Conservation (phyloP, 345 rosid species). For the Durio zibethinus region DNA sequence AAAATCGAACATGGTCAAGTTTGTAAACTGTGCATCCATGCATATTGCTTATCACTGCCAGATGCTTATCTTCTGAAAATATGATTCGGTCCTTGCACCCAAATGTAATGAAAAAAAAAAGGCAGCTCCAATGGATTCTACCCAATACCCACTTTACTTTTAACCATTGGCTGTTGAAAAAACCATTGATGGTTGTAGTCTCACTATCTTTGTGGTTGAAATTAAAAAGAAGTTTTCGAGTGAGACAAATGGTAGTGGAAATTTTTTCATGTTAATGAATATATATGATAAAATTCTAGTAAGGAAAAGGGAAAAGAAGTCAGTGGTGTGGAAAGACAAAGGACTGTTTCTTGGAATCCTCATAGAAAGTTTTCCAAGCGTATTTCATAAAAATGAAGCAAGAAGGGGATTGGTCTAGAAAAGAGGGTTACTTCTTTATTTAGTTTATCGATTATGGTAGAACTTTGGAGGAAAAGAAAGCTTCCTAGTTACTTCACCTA, state of each 20-base stretch:
- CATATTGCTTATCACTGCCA: slow-evolving; percentile 19
- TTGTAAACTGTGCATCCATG: slow-evolving; percentile 1
- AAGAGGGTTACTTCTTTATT: slow-evolving; percentile 9
- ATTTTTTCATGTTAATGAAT: neutral
- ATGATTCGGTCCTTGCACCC: slow-evolving; percentile 14
- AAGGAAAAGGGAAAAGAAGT: neutral
- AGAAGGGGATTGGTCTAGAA: slow-evolving; percentile 18
- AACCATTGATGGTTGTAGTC: no score
- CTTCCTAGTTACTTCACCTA: slow-evolving; percentile 32
- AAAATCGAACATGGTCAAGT: neutral
- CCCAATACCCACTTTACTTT: neutral
- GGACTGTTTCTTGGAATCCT: slow-evolving; percentile 30
- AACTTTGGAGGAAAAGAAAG: neutral
- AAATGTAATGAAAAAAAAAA: slow-evolving; percentile 6
- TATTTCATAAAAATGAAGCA: slow-evolving; percentile 9
- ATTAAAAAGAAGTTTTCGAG: neutral
- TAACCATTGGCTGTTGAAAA: slow-evolving; percentile 14
- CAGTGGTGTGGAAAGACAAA: neutral
- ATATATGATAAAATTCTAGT: slow-evolving; percentile 9
- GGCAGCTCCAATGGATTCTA: neutral
- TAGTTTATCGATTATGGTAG: neutral
- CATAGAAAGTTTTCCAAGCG: slow-evolving; percentile 13
- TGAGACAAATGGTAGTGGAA: neutral
- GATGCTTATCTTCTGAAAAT: slow-evolving; percentile 11
- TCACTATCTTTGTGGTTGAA: neutral